These are phyloP conservation scores for Colletotrichum noveboracense DNA, from an alignment of 2,329 filamentous ascomycete genomes.

Conservation along the genomic window DNA sequence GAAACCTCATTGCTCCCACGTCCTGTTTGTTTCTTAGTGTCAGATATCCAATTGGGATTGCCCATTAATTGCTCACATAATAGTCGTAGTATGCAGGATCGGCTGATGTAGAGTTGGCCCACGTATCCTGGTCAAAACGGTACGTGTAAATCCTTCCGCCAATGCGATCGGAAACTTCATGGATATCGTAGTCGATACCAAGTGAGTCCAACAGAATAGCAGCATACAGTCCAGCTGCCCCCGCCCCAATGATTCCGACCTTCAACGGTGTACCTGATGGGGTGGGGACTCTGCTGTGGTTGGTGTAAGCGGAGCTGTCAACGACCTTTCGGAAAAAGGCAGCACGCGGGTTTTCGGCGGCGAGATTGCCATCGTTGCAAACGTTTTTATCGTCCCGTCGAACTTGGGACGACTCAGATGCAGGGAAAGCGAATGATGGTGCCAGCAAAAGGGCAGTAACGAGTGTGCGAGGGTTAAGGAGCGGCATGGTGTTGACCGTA, in stretches of 20 bases:
- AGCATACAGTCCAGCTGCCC: conserved; percentile 37
- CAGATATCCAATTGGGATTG: neutral
- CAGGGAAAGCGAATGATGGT: conserved; percentile 16
- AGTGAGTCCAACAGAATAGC: conserved; percentile 37
- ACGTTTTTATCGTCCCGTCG: neutral
- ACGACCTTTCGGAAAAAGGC: conserved; percentile 24
- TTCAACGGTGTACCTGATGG: conserved; percentile 23
- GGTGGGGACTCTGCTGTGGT: conserved; percentile 14
- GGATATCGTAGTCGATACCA: conserved; percentile 40
- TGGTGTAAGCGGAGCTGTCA: conserved; percentile 16
- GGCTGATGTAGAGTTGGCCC: conserved; percentile 23
- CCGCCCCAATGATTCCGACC: conserved; percentile 42
- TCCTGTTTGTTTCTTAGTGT: conserved; percentile 28
- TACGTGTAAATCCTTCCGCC: conserved; percentile 43
- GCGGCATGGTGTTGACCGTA: neutral
- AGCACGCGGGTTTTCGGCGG: conserved; percentile 22
- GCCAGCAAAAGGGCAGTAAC: conserved; percentile 18
- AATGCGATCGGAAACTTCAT: conserved; percentile 37
- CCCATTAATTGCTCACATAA: conserved; percentile 24
- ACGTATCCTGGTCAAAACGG: conserved; percentile 29
- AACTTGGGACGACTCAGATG: neutral
- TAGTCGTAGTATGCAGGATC: conserved; percentile 33
- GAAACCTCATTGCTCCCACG: conserved; percentile 46
- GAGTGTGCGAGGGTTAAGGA: conserved; percentile 7
- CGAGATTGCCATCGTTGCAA: conserved; percentile 21